These are phyloP conservation scores for Ustilago loliicola DNA, from an alignment of 1,284 basidiomycete genomes.

Conservation along the genomic window DNA sequence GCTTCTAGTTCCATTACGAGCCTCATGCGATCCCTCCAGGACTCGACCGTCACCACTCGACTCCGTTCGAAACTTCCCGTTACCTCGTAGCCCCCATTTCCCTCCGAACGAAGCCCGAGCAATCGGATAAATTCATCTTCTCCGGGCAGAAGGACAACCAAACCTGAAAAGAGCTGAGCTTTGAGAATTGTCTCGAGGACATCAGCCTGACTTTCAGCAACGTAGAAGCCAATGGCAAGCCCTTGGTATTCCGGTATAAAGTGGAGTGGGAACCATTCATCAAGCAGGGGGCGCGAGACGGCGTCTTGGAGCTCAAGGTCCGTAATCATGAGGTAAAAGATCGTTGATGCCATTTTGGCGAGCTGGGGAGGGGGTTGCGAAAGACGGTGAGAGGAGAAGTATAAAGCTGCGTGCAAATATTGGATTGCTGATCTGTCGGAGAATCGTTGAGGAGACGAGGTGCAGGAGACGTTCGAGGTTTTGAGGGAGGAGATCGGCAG, in stretches of 20 bases:
- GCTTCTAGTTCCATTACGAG: not conserved
- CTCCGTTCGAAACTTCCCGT: not conserved
- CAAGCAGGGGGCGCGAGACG: not conserved
- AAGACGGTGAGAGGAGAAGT: not conserved
- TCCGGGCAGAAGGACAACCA: not conserved
- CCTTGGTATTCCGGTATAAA: not conserved
- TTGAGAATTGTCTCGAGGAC: constrained; percentile 18
- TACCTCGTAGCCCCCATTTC: not conserved
- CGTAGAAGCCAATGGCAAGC: constrained; percentile 7
- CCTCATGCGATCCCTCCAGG: not conserved
- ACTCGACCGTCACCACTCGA: not conserved
- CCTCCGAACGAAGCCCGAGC: not conserved
- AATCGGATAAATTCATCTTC: not conserved
- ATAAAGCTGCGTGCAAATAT: not conserved
- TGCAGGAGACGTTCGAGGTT: too few species aligned
- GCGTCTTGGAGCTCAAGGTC: not conserved
- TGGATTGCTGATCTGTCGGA: too few species aligned
- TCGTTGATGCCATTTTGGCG: not conserved
- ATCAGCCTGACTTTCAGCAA: not conserved
- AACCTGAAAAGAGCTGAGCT: constrained; percentile 8
- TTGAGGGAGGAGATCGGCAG: too few species aligned
- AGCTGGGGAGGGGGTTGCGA: not conserved
- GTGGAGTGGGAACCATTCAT: constrained; percentile 25
- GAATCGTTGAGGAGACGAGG: too few species aligned
- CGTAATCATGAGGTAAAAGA: constrained; percentile 13